A percentile compares a stretch with the other conserved stretches of the same genome.
Conservation (phyloP, 2,329 filamentous ascomycete species). For the Cladosporium sp. region DNA sequence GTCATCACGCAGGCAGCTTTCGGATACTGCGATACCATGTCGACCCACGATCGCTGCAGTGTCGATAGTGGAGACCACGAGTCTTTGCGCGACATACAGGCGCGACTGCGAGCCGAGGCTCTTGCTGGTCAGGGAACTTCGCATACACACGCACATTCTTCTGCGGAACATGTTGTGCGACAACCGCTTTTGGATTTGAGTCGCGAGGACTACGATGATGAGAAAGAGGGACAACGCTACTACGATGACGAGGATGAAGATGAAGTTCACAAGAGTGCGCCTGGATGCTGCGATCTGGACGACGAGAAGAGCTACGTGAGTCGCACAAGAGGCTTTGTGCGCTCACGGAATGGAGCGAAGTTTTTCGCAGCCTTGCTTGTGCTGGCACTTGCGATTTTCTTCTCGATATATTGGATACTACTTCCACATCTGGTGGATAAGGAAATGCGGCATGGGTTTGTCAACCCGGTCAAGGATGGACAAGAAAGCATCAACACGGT, state of each 20-base stretch:
- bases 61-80: not conserved
- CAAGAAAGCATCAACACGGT: conserved; percentile 19
- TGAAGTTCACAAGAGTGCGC: not conserved
- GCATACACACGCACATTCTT: not conserved
- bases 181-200: not conserved
- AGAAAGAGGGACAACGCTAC: not conserved
- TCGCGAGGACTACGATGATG: not conserved
- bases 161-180: not conserved
- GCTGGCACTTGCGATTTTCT: not conserved
- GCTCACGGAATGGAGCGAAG: not conserved
- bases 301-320: not conserved
- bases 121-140: not conserved
- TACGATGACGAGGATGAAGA: conserved; percentile 13
- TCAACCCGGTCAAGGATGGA: conserved; percentile 1
- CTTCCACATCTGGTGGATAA: conserved; percentile 6
- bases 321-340: not conserved
- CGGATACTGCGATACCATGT: not conserved
- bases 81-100: not conserved
- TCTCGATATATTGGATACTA: not conserved
- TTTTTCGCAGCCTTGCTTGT: not conserved
- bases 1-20: not conserved
- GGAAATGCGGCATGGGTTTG: conserved; percentile 5
- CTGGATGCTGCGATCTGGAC: not conserved
- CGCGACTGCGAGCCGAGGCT: not conserved
- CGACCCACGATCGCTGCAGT: conserved; percentile 3